These are phyloP conservation scores for Boeremia lycopersici DNA, from an alignment of 2,329 filamentous ascomycete species.

Conservation along the genomic window DNA sequence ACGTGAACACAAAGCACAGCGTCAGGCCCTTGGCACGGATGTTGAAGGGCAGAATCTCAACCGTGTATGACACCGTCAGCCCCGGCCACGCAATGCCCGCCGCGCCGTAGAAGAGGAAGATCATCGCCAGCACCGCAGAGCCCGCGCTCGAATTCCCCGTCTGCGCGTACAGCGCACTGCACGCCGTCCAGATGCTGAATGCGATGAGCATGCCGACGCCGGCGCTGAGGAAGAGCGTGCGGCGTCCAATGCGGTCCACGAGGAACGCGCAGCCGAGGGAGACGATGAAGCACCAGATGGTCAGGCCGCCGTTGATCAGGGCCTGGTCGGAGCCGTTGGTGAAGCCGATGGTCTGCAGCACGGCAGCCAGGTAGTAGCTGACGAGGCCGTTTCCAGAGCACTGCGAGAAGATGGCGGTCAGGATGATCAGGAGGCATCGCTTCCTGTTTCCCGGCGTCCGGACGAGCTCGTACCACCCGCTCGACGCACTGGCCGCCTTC, in stretches of 20 bases:
- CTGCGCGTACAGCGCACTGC: slow-evolving; percentile 22
- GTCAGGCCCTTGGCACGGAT: slow-evolving; percentile 53
- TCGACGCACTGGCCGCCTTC: slow-evolving; percentile 15
- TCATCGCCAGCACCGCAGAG: slow-evolving; percentile 55
- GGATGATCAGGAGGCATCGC: slow-evolving; percentile 20
- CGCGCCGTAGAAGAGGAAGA: slow-evolving; percentile 53
- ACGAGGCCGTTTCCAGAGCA: slow-evolving; percentile 25
- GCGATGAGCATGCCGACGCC: slow-evolving; percentile 41
- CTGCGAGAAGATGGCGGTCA: slow-evolving; percentile 24
- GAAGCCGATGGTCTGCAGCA: slow-evolving; percentile 25
- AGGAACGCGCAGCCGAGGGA: slow-evolving; percentile 49
- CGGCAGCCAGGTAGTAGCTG: slow-evolving; percentile 20
- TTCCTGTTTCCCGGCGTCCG: slow-evolving; percentile 24
- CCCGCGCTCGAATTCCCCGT: slow-evolving; percentile 34
- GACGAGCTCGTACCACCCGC: slow-evolving; percentile 25
- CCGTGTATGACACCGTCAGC: slow-evolving; percentile 56
- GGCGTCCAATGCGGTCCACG: slow-evolving; percentile 40
- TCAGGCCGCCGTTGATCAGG: slow-evolving; percentile 57
- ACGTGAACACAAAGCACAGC: slow-evolving; percentile 61
- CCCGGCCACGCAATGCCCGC: slow-evolving; percentile 53
- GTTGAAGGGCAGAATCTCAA: slow-evolving; percentile 56
- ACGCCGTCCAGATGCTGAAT: slow-evolving; percentile 41
- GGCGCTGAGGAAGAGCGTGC: slow-evolving; percentile 41
- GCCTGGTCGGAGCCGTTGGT: slow-evolving; percentile 46
- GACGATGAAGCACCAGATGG: slow-evolving; percentile 66